Conservation (phyloP, 2,329 filamentous ascomycete species). For the Magnaporthales sp. region DNA sequence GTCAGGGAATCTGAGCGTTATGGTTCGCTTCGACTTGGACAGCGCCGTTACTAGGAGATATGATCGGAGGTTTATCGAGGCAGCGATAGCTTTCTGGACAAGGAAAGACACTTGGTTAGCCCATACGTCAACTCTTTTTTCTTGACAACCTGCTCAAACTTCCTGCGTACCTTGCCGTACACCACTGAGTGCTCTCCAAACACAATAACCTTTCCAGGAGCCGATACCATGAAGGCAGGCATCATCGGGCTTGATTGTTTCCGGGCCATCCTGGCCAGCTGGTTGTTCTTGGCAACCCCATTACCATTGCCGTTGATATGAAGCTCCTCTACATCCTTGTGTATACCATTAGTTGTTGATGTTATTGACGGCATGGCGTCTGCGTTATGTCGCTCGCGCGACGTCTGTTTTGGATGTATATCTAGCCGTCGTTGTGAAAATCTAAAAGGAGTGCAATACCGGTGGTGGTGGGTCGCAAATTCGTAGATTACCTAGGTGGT, state of each 20-base stretch:
- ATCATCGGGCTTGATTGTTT: constrained; percentile 60
- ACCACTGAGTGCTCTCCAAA: constrained; percentile 99
- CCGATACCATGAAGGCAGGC: constrained; percentile 94
- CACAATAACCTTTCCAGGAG: constrained; percentile 95
- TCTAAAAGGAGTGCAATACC: not conserved
- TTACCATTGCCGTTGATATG: constrained; percentile 25
- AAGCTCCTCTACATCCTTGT: constrained; percentile 12
- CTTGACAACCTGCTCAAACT: not conserved
- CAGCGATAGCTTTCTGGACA: constrained; percentile 75
- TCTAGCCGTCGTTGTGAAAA: not conserved
- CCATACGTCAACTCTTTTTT: not conserved
- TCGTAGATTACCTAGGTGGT: not conserved
- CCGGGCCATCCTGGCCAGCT: constrained; percentile 35
- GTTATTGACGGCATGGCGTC: not conserved
- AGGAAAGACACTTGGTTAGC: not conserved
- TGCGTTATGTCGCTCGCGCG: not conserved
- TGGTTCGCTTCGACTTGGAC: constrained; percentile 82
- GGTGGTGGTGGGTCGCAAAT: not conserved
- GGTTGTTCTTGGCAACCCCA: constrained; percentile 11
- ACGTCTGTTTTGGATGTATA: not conserved
- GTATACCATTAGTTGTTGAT: constrained; percentile 11
- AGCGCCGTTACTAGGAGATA: constrained; percentile 94
- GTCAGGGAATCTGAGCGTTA: constrained; percentile 84
- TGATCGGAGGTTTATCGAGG: constrained; percentile 87
- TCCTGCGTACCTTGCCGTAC: constrained; percentile 67